A percentile compares a stretch with the other conserved stretches of the same genome.
Conservation (phyloP, 495 filamentous ascomycete species). For the Xylaria sp. region DNA sequence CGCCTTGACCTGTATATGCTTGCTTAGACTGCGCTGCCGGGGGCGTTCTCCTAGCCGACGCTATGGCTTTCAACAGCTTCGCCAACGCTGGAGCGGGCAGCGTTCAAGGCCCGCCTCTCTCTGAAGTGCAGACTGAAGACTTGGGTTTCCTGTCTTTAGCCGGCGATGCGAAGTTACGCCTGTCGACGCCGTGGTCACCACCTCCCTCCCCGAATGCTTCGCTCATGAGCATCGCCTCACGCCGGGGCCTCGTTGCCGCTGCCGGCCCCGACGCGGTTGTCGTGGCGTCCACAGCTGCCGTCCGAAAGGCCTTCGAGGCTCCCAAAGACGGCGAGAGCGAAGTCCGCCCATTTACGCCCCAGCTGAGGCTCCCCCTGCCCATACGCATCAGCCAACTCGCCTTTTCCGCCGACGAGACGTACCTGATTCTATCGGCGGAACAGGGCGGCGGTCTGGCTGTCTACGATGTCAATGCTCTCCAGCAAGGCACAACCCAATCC, state of each 20-base stretch:
- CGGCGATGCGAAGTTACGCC: conserved; percentile 81
- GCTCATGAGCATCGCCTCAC: conserved; percentile 84
- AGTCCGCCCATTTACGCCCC: conserved; percentile 74
- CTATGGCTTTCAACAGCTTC: conserved; percentile 75
- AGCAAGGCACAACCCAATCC: conserved; percentile 67
- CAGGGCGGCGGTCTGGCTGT: conserved; percentile 82
- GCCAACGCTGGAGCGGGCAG: conserved; percentile 40
- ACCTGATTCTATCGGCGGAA: conserved; percentile 83
- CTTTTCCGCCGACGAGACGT: conserved; percentile 85
- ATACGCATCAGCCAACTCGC: conserved; percentile 85
- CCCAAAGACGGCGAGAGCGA: conserved; percentile 65
- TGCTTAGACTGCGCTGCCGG: conserved; percentile 17
- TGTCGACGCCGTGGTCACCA: conserved; percentile 80
- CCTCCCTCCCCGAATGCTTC: conserved; percentile 82
- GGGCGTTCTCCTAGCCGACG: conserved; percentile 27
- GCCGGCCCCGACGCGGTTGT: conserved; percentile 81
- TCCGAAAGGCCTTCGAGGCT: conserved; percentile 75
- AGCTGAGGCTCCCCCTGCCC: conserved; percentile 72
- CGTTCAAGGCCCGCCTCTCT: conserved; percentile 61
- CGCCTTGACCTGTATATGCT: conserved; percentile 19
- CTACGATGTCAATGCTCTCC: conserved; percentile 73
- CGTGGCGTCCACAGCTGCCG: conserved; percentile 75
- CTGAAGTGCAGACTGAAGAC: conserved; percentile 70
- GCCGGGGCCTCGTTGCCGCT: conserved; percentile 83
- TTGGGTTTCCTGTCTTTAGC: conserved; percentile 82